Base-by-base conservation (phyloP, 78 protist species). In the Dictyostelium intermedium region DNA sequence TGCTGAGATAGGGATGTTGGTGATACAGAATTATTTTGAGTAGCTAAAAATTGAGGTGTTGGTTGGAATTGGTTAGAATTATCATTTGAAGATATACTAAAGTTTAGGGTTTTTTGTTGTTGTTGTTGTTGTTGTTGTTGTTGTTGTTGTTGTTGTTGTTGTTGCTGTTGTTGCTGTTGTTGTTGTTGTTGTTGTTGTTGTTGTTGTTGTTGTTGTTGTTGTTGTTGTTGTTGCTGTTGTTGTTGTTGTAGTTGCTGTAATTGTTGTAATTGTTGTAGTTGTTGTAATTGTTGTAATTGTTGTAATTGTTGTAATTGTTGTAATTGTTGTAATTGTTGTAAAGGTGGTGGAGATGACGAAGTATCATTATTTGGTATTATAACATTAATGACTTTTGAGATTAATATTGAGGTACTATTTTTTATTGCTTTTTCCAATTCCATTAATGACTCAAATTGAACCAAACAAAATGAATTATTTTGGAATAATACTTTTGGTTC, bases 401-500 rank as follows among this genome's bases (percentile, higher is more conserved):
- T 34, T 14, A 82, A 34, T 7, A 82, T 23, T 23, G 63, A 41
- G 30, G 14, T 35, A 27, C 23, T 78, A 32, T 13, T 80, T 8
- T 37, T 25, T 16, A 80, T 80, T 2, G 87, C 85, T 11, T 37
- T 89, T 0, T 80, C 94, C n/a, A 89, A 9, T 32, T 89, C 94
- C 7, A 9, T 20, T 30, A 50, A 2, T 7, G 94, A 50, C n/a
- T 89, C 87, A 35, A 89, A 89, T 50, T 89, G 87, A 11, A 89
- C 37, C 5, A 74, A 20, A 76, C 66, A 89, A 74, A 80, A 5
- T 32, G 6, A 37, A 10, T 60, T 32, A 34, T 43, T 50, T 32
- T 16, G 37, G 11, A 89, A 39, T 20, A 76, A 41, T 23, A 89
- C 73, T 50, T 80, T 89, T 63, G 94, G 94, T 23, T 9, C 10